Percentiles rank a stretch among this genome's conserved stretches.
These are phyloP conservation scores for Wilhelminamyces savonicus DNA, from an alignment of 805 yeast species.

Conservation along the genomic window DNA sequence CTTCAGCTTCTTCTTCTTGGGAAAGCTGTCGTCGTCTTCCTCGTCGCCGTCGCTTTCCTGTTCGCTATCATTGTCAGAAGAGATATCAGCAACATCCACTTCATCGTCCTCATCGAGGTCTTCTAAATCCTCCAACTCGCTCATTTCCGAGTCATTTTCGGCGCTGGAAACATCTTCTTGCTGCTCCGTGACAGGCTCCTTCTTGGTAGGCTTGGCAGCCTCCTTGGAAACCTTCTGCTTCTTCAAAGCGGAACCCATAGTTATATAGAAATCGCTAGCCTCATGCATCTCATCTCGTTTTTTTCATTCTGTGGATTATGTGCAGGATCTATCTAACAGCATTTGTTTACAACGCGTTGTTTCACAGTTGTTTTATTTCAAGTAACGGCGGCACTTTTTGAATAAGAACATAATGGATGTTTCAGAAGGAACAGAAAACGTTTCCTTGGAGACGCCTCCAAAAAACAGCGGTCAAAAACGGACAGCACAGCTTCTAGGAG, in stretches of 20 bases:
- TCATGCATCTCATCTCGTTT: background rate
- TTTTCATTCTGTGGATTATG: conserved; percentile 2
- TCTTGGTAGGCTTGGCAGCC: conserved; percentile 2
- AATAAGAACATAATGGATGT: too few species aligned
- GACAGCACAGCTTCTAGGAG: too few species aligned
- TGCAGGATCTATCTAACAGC: too few species aligned
- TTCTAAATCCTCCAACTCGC: conserved; percentile 8
- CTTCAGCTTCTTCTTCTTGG: conserved; percentile 50
- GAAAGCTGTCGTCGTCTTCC: conserved; percentile 29
- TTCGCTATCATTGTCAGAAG: conserved; percentile 9
- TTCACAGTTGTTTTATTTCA: too few species aligned
- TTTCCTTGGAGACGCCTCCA: too few species aligned
- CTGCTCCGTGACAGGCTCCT: conserved; percentile 1
- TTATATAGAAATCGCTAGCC: background rate
- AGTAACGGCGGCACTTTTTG: too few species aligned
- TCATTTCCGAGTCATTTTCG: conserved; percentile 5
- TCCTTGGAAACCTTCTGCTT: conserved; percentile 13
- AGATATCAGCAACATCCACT: conserved; percentile 7
- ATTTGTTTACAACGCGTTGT: too few species aligned
- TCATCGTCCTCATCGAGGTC: conserved; percentile 10
- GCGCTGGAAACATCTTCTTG: background rate
- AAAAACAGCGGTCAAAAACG: too few species aligned
- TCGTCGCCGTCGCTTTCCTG: conserved; percentile 15
- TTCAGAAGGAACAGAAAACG: too few species aligned
- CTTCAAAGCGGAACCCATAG: conserved; percentile 15